Percentiles rank a stretch among this genome's conserved stretches.
Conservation (phyloP, 2,329 filamentous ascomycete species). For the Fusarium succisae region DNA sequence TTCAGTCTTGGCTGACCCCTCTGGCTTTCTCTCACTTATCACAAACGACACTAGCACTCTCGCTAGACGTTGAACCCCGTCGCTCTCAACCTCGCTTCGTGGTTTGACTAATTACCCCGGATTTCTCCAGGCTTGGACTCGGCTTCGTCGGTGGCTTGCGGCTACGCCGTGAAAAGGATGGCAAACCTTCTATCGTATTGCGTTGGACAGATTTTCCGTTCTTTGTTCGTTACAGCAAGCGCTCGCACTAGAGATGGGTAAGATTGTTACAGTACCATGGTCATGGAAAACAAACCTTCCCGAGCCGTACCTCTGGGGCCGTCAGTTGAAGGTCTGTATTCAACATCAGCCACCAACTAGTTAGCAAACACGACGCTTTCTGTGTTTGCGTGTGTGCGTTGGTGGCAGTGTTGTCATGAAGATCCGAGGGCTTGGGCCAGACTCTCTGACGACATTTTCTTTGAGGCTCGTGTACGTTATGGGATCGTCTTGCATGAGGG, state of each 20-base stretch:
- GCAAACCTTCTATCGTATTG: background rate
- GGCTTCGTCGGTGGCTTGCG: constrained; percentile 24
- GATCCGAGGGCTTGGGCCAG: constrained; percentile 26
- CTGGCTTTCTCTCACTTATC: background rate
- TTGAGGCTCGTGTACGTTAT: constrained; percentile 16
- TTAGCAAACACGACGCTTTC: constrained; percentile 7
- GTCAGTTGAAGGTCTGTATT: constrained; percentile 1
- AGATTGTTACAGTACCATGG: constrained; percentile 22
- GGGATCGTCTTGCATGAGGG: constrained; percentile 13
- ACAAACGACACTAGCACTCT: background rate
- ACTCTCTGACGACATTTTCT: constrained; percentile 23
- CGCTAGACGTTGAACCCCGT: background rate
- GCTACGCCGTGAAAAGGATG: constrained; percentile 10
- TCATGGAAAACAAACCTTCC: constrained; percentile 12
- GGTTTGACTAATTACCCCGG: constrained; percentile 25
- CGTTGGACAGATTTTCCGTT: background rate
- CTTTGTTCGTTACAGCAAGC: background rate
- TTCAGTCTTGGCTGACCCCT: constrained; percentile 4
- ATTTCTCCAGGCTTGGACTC: constrained; percentile 25
- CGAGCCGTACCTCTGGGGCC: constrained; percentile 15
- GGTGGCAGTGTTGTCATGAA: constrained; percentile 7
- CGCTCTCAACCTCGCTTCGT: background rate
- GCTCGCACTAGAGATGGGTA: constrained; percentile 1
- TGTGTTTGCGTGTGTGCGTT: background rate
- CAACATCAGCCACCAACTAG: constrained; percentile 17